Conservation (phyloP, 495 filamentous ascomycete species). For the Penicillium arizonense region DNA sequence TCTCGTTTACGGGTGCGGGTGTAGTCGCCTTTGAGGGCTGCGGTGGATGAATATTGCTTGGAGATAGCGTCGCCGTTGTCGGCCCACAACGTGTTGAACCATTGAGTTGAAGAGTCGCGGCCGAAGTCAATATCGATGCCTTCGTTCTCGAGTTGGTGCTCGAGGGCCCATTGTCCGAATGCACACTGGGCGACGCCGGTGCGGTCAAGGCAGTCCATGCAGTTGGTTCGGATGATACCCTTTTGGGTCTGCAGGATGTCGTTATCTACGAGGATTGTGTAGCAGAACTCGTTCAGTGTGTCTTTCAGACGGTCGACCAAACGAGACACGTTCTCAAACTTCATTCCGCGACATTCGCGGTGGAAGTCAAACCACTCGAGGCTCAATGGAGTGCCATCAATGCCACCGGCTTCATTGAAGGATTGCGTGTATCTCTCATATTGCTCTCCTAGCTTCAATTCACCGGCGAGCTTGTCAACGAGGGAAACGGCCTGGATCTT, state of each 20-base stretch:
- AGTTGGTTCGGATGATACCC: conserved; percentile 85
- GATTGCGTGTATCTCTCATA: conserved; percentile 64
- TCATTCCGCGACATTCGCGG: conserved; percentile 87
- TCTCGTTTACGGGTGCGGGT: conserved; percentile 88
- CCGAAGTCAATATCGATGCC: conserved; percentile 69
- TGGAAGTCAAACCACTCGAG: conserved; percentile 99
- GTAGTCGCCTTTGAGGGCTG: conserved; percentile 92
- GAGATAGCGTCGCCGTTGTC: conserved; percentile 76
- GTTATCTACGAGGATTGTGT: conserved; percentile 55
- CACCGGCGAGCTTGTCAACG: conserved; percentile 81
- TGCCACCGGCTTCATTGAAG: conserved; percentile 61
- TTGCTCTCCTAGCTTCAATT: conserved; percentile 71
- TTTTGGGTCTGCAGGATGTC: conserved; percentile 56
- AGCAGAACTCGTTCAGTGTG: conserved; percentile 63
- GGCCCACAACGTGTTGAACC: conserved; percentile 96
- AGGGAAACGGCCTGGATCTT: conserved; percentile 75
- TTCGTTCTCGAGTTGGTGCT: conserved; percentile 70
- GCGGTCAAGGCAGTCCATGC: conserved; percentile 95
- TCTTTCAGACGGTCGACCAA: conserved; percentile 67
- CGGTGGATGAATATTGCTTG: conserved; percentile 77
- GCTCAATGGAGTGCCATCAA: conserved; percentile 52
- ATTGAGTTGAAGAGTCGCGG: conserved; percentile 68
- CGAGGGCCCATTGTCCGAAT: conserved; percentile 72
- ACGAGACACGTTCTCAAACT: conserved; percentile 85
- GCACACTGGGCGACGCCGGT: conserved; percentile 94